These are phyloP conservation scores for Logfia minima DNA, from an alignment of 129 eudicot genomes.

Conservation along the genomic window DNA sequence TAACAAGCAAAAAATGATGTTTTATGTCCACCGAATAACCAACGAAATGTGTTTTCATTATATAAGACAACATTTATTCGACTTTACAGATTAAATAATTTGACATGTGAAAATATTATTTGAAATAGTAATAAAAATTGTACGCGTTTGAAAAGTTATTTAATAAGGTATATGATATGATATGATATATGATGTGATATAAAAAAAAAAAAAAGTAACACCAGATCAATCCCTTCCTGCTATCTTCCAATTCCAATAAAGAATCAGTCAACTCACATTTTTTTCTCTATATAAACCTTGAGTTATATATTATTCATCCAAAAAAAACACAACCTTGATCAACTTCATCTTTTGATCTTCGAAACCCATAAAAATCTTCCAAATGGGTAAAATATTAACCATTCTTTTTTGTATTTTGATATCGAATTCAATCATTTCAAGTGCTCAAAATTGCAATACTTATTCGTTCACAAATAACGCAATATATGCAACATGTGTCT, in stretches of 20 bases:
- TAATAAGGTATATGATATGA: neutral
- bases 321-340: constrained; percentile 8
- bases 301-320: neutral
- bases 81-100: neutral
- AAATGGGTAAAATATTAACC: constrained; percentile 34
- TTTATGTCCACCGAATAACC: neutral
- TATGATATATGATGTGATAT: neutral
- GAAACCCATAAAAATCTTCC: constrained; percentile 13
- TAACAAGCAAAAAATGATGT: neutral
- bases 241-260: constrained; percentile 24
- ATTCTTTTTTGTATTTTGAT: constrained; percentile 26
- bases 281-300: constrained; percentile 24
- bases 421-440: constrained; percentile 28
- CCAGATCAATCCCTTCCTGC: constrained; percentile 19
- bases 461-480: constrained; percentile 45
- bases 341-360: neutral
- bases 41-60: neutral
- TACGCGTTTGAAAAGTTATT: constrained; percentile 14
- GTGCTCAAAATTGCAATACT: constrained; percentile 49
- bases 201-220: constrained; percentile 19
- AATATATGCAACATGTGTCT: constrained; percentile 41
- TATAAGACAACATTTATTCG: neutral
- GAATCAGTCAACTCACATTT: constrained; percentile 28
- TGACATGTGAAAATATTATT: neutral
- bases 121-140: neutral